phyloP scores from a whole-genome alignment of 2,329 filamentous ascomycete species.

The Mycosphaerella sp. region DNA sequence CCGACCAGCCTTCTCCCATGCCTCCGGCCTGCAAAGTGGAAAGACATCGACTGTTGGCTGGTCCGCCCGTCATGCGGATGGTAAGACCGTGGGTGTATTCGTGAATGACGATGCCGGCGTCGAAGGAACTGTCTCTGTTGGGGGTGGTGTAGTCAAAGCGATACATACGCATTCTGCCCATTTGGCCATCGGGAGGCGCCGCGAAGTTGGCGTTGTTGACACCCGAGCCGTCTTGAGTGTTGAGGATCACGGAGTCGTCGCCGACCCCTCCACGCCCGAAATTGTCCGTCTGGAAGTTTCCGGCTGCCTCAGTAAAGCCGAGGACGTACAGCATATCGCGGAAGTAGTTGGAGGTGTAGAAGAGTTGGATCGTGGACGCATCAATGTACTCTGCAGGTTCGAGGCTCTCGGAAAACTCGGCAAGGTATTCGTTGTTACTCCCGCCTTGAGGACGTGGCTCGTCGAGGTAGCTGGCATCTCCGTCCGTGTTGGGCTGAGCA shows the following conservation, averaged over 20 bases:
- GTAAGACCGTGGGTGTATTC: constrained; percentile 50
- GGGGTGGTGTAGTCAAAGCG: constrained; percentile 48
- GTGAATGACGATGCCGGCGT: constrained; percentile 55
- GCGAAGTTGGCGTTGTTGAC: constrained; percentile 55
- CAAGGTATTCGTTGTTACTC: constrained; percentile 38
- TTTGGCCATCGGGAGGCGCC: constrained; percentile 47
- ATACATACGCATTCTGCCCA: constrained; percentile 54
- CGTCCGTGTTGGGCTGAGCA: constrained; percentile 48
- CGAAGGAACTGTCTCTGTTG: constrained; percentile 51
- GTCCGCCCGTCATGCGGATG: constrained; percentile 54
- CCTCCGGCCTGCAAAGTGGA: constrained; percentile 45
- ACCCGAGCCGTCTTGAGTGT: constrained; percentile 51
- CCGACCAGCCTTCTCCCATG: constrained; percentile 55
- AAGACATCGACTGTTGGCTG: constrained; percentile 48
- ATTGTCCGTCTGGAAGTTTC: constrained; percentile 56
- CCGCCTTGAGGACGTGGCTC: constrained; percentile 47
- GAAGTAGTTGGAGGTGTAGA: constrained; percentile 55
- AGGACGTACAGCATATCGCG: constrained; percentile 54
- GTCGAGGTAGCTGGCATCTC: constrained; percentile 41
- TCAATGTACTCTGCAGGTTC: constrained; percentile 41
- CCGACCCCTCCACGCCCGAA: constrained; percentile 47
- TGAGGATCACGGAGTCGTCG: constrained; percentile 50
- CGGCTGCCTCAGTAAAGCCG: constrained; percentile 53
- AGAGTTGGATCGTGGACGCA: constrained; percentile 53
- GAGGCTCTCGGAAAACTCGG: constrained; percentile 10